Evolutionary conservation across 2,329 filamentous ascomycete genomes (phyloP), one percentile per base, ranked within the genome.

Genomic region (Neoarthrinium moseri): DNA sequence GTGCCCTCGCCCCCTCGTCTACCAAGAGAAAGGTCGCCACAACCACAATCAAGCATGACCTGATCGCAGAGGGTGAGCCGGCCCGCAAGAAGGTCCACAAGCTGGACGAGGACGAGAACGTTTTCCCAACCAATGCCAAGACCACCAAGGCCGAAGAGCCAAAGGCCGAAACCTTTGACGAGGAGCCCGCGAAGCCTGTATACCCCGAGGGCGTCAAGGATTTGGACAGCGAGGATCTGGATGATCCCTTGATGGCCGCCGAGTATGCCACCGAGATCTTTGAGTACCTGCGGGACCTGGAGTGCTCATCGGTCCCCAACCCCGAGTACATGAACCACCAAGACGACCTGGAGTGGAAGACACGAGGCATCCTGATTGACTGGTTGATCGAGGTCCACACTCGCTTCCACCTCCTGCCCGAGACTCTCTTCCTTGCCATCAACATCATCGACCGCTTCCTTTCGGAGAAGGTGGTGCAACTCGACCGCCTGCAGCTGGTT

Each of bases 331-430:
- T 99, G 84, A 81, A 87, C 41, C 89, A 92, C 69, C 94, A 99
- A 65, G 87, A 89, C 53, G 91, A 96, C 58, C 78, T 99, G 11
- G 92, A 96, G 68, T 99, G 94, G 94, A 96, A 96, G 80, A 96
- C 95, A 73, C 89, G 94, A 58, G 92, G 91, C 53, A 96, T 99
- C 56, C 81, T 99, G 45, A 84, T 97, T 55, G 94, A 99, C 73
- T 99, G 94, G 94, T 80, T 99, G 54, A 91, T 99, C 52, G 94
- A 99, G 68, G 94, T 99, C 37, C 94, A 99, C 74, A 96, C 90
- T 18, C 89, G 92, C 47, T 99, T 97, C 77, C 88, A 94, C 56
- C 83, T 99, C 15, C 81, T 97, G 33, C 94, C 94, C 18, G 94
- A 99, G 73, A 97, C 94, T 3, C 80, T 97, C 36, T 99, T 96